phyloP scores from a whole-genome alignment of 2,329 filamentous ascomycete genomes.

The Grosmannia penicillata region DNA sequence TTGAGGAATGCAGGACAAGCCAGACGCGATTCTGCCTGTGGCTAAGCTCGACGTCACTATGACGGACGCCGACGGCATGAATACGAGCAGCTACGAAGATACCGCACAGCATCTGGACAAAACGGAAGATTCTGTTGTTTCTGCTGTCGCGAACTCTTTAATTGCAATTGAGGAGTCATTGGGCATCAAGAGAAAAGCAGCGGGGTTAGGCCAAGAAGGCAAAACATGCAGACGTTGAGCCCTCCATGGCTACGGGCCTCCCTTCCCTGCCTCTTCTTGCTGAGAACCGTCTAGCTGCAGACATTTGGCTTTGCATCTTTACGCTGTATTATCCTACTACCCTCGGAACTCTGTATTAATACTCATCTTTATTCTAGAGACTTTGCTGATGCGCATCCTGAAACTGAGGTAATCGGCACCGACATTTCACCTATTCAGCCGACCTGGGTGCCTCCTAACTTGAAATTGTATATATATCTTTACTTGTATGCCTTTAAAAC shows the following conservation, averaged over 20 bases:
- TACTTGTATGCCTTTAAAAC: too few relatives aligned
- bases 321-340: slow-evolving; percentile 47
- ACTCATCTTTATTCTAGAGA: not conserved
- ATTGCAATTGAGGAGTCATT: too few relatives aligned
- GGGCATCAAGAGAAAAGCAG: too few relatives aligned
- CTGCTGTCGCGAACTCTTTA: not conserved
- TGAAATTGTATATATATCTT: slow-evolving; percentile 2
- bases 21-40: too few relatives aligned
- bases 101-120: too few relatives aligned
- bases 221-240: slow-evolving; percentile 10
- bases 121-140: not conserved
- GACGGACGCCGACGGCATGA: not conserved
- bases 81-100: not conserved
- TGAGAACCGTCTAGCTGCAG: slow-evolving; percentile 37
- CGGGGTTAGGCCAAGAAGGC: slow-evolving; percentile 17
- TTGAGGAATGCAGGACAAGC: too few relatives aligned
- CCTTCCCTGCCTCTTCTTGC: too few relatives aligned
- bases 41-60: too few relatives aligned
- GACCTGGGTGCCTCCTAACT: slow-evolving; percentile 26
- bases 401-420: slow-evolving; percentile 27
- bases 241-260: slow-evolving; percentile 10
- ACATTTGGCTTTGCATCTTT: slow-evolving; percentile 59
- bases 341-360: slow-evolving; percentile 30
- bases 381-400: slow-evolving; percentile 29
- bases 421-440: slow-evolving; percentile 30